These are phyloP conservation scores for Gossypium anomalum DNA, from an alignment of 345 rosid species.

Conservation along the genomic window DNA sequence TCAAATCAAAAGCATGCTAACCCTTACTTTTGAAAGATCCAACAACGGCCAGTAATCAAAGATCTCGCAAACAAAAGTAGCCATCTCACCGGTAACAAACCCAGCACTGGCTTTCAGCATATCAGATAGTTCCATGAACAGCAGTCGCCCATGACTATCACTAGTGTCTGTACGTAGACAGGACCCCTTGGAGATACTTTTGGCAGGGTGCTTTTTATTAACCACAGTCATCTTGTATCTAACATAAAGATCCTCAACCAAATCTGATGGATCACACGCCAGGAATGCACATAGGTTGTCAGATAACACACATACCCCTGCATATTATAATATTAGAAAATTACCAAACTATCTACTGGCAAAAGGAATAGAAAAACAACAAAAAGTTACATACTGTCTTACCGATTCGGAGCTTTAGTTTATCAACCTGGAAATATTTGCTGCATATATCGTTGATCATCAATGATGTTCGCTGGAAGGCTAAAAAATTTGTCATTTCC, in stretches of 20 bases:
- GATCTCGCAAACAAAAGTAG: conserved; percentile 4
- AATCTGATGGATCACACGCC: neutral
- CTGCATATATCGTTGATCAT: neutral
- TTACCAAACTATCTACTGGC: neutral
- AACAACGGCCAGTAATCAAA: neutral
- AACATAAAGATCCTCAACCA: neutral
- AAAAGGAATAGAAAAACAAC: neutral
- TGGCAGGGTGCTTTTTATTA: neutral
- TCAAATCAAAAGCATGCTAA: neutral
- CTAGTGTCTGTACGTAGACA: neutral
- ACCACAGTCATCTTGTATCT: neutral
- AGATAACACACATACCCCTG: neutral
- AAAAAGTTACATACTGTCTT: neutral
- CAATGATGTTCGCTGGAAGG: neutral
- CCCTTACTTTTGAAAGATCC: neutral
- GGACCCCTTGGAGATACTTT: neutral
- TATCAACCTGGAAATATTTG: conserved; percentile 8
- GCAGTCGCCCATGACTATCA: neutral
- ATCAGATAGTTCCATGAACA: neutral
- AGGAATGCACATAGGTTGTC: neutral
- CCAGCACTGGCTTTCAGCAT: neutral
- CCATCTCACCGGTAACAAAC: neutral
- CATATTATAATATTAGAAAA: neutral
- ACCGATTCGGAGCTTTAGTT: conserved; percentile 1
- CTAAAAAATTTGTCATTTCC: neutral